Evolutionary conservation across 805 yeast species (phyloP).

Genomic region (Myxozyma kluyveri): DNA sequence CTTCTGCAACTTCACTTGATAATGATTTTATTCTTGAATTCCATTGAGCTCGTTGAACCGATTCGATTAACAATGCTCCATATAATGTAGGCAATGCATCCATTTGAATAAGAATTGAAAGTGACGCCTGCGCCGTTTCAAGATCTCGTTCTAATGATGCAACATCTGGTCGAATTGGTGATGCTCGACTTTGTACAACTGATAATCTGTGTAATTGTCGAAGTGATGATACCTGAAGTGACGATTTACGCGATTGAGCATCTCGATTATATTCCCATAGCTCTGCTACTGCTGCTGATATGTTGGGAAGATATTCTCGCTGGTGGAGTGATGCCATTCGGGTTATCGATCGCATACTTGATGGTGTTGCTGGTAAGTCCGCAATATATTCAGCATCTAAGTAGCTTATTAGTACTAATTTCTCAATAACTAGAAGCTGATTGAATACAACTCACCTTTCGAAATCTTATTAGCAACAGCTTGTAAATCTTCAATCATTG

Average conservation of each 20-base stretch:
- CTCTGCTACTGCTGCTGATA: constrained; percentile 30
- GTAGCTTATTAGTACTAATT: background rate
- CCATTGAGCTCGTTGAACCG: constrained; percentile 38
- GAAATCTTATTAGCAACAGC: constrained; percentile 32
- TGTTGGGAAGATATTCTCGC: constrained; percentile 35
- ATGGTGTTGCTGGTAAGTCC: constrained; percentile 26
- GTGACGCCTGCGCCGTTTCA: constrained; percentile 33
- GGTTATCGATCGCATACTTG: constrained; percentile 23
- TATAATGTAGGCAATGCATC: constrained; percentile 41
- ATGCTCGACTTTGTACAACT: constrained; percentile 35
- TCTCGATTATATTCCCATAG: constrained; percentile 24
- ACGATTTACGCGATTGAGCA: constrained; percentile 25
- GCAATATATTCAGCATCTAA: constrained; percentile 32
- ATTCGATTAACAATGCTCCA: constrained; percentile 41
- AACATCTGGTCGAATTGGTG: constrained; percentile 34
- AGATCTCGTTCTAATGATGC: constrained; percentile 31
- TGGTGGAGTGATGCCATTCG: constrained; percentile 33
- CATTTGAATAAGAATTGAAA: constrained; percentile 37
- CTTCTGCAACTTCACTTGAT: constrained; percentile 45
- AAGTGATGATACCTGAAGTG: constrained; percentile 20
- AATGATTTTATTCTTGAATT: constrained; percentile 22
- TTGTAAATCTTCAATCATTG: constrained; percentile 32
- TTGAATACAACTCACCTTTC: constrained; percentile 7
- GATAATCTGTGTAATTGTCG: constrained; percentile 19
- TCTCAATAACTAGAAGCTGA: background rate